Evolutionary conservation across 225 moss, liverwort and hornwort species (phyloP), one percentile per base, ranked within the genome.

Genomic region (Sphagnum contortum): DNA sequence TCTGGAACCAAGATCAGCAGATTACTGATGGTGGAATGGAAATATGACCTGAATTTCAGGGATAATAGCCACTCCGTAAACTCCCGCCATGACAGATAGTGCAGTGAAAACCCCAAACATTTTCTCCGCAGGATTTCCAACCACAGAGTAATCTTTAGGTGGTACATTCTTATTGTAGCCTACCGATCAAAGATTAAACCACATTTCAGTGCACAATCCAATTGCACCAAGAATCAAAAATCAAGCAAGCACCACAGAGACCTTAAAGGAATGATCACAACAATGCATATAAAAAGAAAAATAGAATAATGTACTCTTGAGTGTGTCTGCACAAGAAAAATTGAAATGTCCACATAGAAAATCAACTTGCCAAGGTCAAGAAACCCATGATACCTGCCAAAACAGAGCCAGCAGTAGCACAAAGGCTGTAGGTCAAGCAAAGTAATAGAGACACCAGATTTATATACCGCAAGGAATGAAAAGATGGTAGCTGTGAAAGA

Each of bases 391-490:
- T 48, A 85, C 84, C 84, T 76, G 81, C 84, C 67, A 79, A 57
- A 7, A 85, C 48, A 61, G 73, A 85, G 49, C 84, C 84, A 49
- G 71, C 81, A 64, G 76, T 67, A 5, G 81, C 81, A 69, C 84
- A 85, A 69, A 69, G 8, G 29, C 84, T 85, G 57, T 85, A 85
- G 13, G 74, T 70, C 65, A 81, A 76, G 72, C 84, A 85, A 11
- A 78, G 69, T 4, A 76, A 7, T 51, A 85, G 81, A 6, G 84
- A 85, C 12, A 74, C 57, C 13, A 85, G 69, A 9, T 81, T 85
- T 0, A 85, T 73, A 53, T 85, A 79, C n/a, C 84, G 76, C 57
- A 85, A 64, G 4, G 84, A 85, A 75, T 85, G 84, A 64, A 85
- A 85, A 6, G 84, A 85, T 6, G 84, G 84, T 56, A 85, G 59